Base-by-base conservation (phyloP, 768 basidiomycete genomes). In the Kwoniella pini region DNA sequence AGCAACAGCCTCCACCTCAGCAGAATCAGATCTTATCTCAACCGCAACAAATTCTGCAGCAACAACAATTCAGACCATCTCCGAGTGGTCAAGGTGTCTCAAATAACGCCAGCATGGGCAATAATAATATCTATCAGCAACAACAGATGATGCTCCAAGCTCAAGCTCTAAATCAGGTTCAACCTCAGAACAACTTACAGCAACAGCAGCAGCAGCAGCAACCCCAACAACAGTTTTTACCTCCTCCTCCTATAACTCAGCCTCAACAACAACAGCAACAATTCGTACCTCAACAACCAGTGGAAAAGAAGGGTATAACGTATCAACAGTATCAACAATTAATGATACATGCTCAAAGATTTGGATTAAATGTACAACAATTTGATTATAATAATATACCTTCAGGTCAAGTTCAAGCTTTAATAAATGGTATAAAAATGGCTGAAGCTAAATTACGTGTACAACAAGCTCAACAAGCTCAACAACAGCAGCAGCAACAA, bases 161-260 rank as follows among this genome's bases (percentile, higher is more conserved):
- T 39, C 53, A 50, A 44, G 55, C 44, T 39, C 53, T 40, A 22
- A 50, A 17, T 44, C 63, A 64, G 53, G 26, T 13, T 19, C 63
- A 64, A 36, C 22, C 26, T 24, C 57, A 60, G 28, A 44, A 28
- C n/a, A 56, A 54, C 40, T 1, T 33, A 38, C 64, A 57, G 42
- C 57, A 59, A 28, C 60, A 66, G 44, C 60, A 58, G 42, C 50
- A 53, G 45, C 54, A 55, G n/a, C 19, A n/a, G 12, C 48, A 50
- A 52, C 43, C 36, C 6, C 58, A 60, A 38, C 40, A 13, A 30
- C 39, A 28, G n/a, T 36, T 36, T 36, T 9, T 36, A 36, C 33
- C 33, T 9, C 33, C 33, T 36, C 33, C 33, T 36, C 9, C 15
- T 36, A 15, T 15, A 15, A 7, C 33, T 36, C 9, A 7, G 7